Conservation (phyloP, 2,329 filamentous ascomycete genomes). For the Trichoderma koningiopsis region DNA sequence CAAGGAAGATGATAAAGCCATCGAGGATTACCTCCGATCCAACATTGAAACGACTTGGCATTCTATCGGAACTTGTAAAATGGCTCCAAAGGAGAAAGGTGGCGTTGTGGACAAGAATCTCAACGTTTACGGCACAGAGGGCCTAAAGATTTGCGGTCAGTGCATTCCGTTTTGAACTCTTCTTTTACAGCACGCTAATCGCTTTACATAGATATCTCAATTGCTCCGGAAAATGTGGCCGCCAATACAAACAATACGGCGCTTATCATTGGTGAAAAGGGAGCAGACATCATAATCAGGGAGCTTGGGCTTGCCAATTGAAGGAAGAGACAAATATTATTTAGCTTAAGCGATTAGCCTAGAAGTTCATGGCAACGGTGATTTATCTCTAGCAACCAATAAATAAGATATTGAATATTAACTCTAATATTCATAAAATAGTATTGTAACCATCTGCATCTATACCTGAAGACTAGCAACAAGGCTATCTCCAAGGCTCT, state of each 20-base stretch:
- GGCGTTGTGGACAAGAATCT: slow-evolving; percentile 47
- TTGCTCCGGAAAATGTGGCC: slow-evolving; percentile 44
- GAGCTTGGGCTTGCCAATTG: slow-evolving; percentile 30
- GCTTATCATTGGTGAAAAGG: slow-evolving; percentile 48
- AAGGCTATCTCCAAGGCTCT: slow-evolving; percentile 49
- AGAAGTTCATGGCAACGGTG: neutral
- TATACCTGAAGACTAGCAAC: slow-evolving; percentile 34
- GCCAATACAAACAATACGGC: slow-evolving; percentile 50
- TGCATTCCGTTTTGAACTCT: slow-evolving; percentile 17
- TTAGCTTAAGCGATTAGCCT: neutral
- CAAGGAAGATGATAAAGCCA: slow-evolving; percentile 50
- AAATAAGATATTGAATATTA: neutral
- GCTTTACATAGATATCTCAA: slow-evolving; percentile 37
- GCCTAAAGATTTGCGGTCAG: slow-evolving; percentile 43
- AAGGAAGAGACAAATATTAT: neutral
- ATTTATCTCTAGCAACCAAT: neutral
- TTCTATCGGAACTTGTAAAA: slow-evolving; percentile 47
- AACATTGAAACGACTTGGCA: slow-evolving; percentile 48
- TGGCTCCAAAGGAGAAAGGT: slow-evolving; percentile 41
- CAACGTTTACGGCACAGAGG: slow-evolving; percentile 45
- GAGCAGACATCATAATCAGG: slow-evolving; percentile 38
- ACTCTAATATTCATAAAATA: neutral
- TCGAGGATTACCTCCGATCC: slow-evolving; percentile 47
- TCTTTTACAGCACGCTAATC: neutral
- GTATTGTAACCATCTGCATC: neutral